These are phyloP conservation scores for Podaxis sp. DNA, from an alignment of 768 basidiomycete genomes.

Conservation along the genomic window DNA sequence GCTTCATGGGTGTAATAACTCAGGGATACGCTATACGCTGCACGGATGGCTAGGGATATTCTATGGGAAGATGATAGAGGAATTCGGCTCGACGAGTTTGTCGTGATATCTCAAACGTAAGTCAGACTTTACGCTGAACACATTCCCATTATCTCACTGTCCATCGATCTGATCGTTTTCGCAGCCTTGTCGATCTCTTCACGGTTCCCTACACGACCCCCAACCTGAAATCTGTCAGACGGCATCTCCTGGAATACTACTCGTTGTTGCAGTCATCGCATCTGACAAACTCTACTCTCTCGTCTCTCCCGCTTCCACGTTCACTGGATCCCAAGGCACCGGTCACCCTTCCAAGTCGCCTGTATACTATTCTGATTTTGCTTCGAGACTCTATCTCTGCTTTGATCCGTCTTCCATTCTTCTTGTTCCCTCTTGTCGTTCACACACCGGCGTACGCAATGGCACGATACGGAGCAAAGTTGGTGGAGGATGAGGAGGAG, in stretches of 20 bases:
- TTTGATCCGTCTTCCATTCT: conserved; percentile 80
- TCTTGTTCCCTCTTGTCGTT: conserved; percentile 78
- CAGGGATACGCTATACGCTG: conserved; percentile 88
- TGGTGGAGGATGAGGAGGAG: conserved; percentile 86
- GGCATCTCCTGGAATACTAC: conserved; percentile 80
- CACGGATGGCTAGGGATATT: conserved; percentile 89
- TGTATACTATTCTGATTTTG: conserved; percentile 75
- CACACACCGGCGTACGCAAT: conserved; percentile 85
- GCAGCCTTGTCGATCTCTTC: conserved; percentile 85
- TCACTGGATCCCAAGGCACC: conserved; percentile 75
- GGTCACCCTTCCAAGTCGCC: conserved; percentile 77
- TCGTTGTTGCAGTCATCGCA: conserved; percentile 77
- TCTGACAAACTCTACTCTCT: conserved; percentile 82
- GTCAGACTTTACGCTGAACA: conserved; percentile 23
- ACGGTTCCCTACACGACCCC: conserved; percentile 59
- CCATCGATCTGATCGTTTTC: conserved; percentile 13
- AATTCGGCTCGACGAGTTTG: conserved; percentile 78
- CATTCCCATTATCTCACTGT: conserved; percentile 1
- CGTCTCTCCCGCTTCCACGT: conserved; percentile 78
- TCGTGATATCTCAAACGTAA: conserved; percentile 86
- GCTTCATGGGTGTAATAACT: not conserved
- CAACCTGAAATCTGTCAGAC: conserved; percentile 57
- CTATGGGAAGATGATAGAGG: conserved; percentile 84
- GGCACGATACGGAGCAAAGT: conserved; percentile 65
- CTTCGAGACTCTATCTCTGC: conserved; percentile 72